Conservation (phyloP, 768 basidiomycete genomes). For the Boletus speciosus region DNA sequence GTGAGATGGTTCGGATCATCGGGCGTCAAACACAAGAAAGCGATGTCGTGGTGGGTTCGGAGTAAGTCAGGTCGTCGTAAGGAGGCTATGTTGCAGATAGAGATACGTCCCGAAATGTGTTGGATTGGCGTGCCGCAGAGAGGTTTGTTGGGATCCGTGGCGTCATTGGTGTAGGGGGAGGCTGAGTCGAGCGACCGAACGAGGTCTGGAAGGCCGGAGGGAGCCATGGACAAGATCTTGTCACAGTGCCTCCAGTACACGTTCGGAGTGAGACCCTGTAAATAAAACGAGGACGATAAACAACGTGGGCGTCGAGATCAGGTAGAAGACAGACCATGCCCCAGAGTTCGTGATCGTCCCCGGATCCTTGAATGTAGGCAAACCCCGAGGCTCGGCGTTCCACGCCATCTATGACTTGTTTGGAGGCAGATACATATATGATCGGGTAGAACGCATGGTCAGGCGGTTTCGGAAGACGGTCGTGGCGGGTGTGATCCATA, state of each 20-base stretch:
- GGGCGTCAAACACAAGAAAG: conserved; percentile 18
- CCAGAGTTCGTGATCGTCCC: conserved; percentile 95
- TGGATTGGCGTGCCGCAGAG: conserved; percentile 14
- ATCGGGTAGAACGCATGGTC: conserved; percentile 56
- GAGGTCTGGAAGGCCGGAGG: conserved; percentile 46
- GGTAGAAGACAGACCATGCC: conserved; percentile 49
- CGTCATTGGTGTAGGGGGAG: neutral
- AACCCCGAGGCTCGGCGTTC: conserved; percentile 69
- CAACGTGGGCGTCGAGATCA: neutral
- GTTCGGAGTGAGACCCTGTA: conserved; percentile 69
- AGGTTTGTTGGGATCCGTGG: neutral
- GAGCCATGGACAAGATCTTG: conserved; percentile 43
- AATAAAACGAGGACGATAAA: neutral
- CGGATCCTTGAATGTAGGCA: conserved; percentile 88
- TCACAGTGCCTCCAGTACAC: conserved; percentile 65
- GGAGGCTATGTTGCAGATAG: conserved; percentile 36
- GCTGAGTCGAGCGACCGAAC: conserved; percentile 15
- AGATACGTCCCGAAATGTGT: conserved; percentile 39
- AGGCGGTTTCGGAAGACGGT: conserved; percentile 32
- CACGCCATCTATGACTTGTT: conserved; percentile 54
- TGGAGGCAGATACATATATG: conserved; percentile 85
- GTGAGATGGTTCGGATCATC: neutral
- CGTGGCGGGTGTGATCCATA: conserved; percentile 84
- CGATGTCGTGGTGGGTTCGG: conserved; percentile 1
- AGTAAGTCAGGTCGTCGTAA: conserved; percentile 11